Conservation (phyloP, 2,329 filamentous ascomycete species). For the Fusarium verrucosum region DNA sequence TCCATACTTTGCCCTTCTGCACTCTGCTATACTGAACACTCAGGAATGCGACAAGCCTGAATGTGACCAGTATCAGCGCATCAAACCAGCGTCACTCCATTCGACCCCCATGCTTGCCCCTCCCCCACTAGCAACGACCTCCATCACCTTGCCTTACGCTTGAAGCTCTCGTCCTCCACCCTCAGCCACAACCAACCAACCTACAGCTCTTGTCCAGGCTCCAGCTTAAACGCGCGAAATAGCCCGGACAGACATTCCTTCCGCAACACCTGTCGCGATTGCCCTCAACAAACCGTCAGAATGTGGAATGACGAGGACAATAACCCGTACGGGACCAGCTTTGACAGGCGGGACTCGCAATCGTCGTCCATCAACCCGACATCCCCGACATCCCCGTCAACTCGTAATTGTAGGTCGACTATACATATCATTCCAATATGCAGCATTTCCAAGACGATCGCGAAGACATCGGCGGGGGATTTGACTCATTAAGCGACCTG, state of each 20-base stretch:
- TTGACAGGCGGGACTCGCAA: conserved; percentile 85
- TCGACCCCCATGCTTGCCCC: conserved; percentile 30
- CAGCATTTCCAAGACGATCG: neutral
- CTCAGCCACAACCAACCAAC: neutral
- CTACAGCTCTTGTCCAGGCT: conserved; percentile 27
- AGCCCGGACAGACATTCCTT: conserved; percentile 6
- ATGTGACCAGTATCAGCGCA: conserved; percentile 17
- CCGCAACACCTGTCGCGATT: conserved; percentile 18
- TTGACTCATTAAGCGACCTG: conserved; percentile 1
- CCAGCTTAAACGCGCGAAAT: conserved; percentile 30
- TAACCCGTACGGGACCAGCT: conserved; percentile 92
- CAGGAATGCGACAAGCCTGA: conserved; percentile 37
- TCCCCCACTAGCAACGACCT: conserved; percentile 35
- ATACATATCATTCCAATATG: conserved; percentile 3
- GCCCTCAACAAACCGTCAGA: conserved; percentile 28
- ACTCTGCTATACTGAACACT: neutral
- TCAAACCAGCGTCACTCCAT: conserved; percentile 17
- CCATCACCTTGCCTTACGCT: conserved; percentile 29
- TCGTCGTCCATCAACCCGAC: conserved; percentile 73
- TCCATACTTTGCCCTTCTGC: neutral
- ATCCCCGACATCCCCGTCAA: conserved; percentile 70
- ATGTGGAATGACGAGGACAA: conserved; percentile 99
- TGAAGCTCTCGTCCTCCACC: conserved; percentile 33
- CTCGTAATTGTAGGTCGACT: conserved; percentile 64
- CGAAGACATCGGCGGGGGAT: neutral